These are phyloP conservation scores for Calonectria fujianensis DNA, from an alignment of 2,329 filamentous ascomycete species.

Conservation along the genomic window DNA sequence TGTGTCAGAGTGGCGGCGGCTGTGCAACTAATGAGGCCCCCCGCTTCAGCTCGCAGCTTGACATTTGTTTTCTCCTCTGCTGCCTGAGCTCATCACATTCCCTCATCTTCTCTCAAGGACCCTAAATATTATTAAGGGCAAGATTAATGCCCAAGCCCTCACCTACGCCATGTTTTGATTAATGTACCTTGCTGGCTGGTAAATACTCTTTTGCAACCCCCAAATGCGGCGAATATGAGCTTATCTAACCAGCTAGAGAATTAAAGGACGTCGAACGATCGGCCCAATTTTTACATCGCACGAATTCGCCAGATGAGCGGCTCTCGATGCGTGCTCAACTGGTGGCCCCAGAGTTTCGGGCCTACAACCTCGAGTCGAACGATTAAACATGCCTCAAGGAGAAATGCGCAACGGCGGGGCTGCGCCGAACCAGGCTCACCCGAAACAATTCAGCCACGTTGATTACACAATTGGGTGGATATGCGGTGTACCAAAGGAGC, in stretches of 20 bases:
- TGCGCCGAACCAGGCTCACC: not conserved
- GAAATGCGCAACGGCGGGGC: not conserved
- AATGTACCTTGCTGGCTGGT: not conserved
- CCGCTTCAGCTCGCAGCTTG: not conserved
- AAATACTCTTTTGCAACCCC: too few species aligned
- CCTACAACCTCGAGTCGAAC: not conserved
- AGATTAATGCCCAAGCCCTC: not conserved
- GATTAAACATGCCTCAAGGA: not conserved
- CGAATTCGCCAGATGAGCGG: not conserved
- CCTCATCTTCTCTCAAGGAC: not conserved
- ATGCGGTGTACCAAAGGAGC: slow-evolving; percentile 1
- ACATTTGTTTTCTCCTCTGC: not conserved
- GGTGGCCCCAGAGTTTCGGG: not conserved
- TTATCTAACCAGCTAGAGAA: not conserved
- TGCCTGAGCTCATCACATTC: not conserved
- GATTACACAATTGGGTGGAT: slow-evolving; percentile 8
- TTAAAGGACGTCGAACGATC: not conserved
- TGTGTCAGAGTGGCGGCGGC: slow-evolving; percentile 6
- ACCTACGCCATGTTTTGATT: too few species aligned
- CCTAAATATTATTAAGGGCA: not conserved
- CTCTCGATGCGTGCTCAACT: not conserved
- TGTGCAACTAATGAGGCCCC: not conserved
- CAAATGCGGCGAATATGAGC: too few species aligned
- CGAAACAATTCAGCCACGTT: not conserved
- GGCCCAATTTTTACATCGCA: not conserved